Evolutionary conservation across 345 rosid genomes (phyloP).

Genomic region (Physaria fendleri): DNA sequence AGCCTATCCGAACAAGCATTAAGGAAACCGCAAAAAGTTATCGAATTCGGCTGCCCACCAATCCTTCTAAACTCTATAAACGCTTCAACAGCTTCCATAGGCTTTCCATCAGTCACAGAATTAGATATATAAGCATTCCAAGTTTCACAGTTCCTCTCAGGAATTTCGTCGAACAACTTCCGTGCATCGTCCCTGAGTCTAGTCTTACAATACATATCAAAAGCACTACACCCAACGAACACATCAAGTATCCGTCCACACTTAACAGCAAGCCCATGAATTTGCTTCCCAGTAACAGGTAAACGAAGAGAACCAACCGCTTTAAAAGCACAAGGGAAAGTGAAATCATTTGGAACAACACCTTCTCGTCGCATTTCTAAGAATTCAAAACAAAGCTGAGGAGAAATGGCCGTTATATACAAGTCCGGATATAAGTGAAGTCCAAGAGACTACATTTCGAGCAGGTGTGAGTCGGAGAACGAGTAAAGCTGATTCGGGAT

Average conservation of each 20-base stretch:
- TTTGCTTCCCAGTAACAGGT: constrained; percentile 43
- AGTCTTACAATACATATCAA: constrained; percentile 66
- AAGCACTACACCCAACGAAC: constrained; percentile 74
- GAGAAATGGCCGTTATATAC: constrained; percentile 56
- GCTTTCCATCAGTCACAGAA: constrained; percentile 52
- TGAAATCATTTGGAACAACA: constrained; percentile 65
- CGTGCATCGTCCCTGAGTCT: constrained; percentile 45
- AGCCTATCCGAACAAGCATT: constrained; percentile 64
- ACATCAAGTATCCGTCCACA: constrained; percentile 43
- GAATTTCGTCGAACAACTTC: constrained; percentile 79
- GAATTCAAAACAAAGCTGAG: constrained; percentile 46
- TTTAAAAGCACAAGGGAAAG: constrained; percentile 78
- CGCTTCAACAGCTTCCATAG: constrained; percentile 40
- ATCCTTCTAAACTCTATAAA: constrained; percentile 47
- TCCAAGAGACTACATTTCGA: constrained; percentile 80
- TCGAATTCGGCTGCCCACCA: constrained; percentile 58
- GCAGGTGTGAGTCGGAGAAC: constrained; percentile 52
- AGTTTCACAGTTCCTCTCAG: constrained; percentile 44
- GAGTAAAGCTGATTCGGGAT: constrained; percentile 45
- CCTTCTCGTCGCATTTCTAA: constrained; percentile 46
- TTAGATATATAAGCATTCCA: constrained; percentile 80
- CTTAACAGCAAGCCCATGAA: constrained; percentile 58
- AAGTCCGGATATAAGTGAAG: constrained; percentile 62
- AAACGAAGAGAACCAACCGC: constrained; percentile 47
- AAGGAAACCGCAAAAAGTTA: constrained; percentile 58